A percentile compares a stretch with the other conserved stretches of the same genome.
Evolutionary conservation across 768 basidiomycete species (phyloP).

Genomic region (Leucocoprinus sp.): DNA sequence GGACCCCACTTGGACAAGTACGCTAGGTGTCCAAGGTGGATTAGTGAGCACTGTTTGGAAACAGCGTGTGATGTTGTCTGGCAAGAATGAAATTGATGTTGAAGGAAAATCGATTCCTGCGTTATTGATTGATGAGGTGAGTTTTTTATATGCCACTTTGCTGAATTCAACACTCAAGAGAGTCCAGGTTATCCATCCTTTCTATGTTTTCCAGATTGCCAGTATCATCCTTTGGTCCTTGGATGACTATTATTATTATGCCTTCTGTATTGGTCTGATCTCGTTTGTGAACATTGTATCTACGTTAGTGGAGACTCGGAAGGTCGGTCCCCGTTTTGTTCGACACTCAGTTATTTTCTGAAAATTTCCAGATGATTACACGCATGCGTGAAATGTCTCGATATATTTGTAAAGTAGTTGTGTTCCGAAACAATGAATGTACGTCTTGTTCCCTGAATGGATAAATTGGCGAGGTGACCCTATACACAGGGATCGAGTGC

Average conservation of each 20-base stretch:
- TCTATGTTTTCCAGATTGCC: constrained; percentile 97
- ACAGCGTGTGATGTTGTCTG: constrained; percentile 73
- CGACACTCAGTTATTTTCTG: constrained; percentile 4
- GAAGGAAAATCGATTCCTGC: constrained; percentile 73
- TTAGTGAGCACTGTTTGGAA: constrained; percentile 42
- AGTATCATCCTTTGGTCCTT: constrained; percentile 91
- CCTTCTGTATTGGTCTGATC: constrained; percentile 92
- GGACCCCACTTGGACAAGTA: constrained; percentile 63
- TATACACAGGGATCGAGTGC: constrained; percentile 50
- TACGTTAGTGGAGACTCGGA: constrained; percentile 87
- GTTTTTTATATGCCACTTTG: constrained; percentile 2
- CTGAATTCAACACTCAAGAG: constrained; percentile 1
- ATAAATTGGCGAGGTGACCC: constrained; percentile 4
- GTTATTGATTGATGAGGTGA: constrained; percentile 84
- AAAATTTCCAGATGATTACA: constrained; percentile 59
- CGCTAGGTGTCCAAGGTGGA: constrained; percentile 58
- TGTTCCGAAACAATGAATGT: constrained; percentile 70
- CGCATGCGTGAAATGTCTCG: constrained; percentile 96
- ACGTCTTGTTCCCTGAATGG: constrained; percentile 20
- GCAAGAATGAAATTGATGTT: constrained; percentile 82
- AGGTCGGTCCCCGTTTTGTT: constrained; percentile 37
- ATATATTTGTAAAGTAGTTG: constrained; percentile 70
- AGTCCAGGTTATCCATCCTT: constrained; percentile 80
- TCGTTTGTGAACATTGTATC: constrained; percentile 75
- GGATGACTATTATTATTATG: constrained; percentile 96